Percentiles rank a stretch among this genome's conserved stretches.
Conservation (phyloP, 345 rosid species). For the Aquilaria sinensis region DNA sequence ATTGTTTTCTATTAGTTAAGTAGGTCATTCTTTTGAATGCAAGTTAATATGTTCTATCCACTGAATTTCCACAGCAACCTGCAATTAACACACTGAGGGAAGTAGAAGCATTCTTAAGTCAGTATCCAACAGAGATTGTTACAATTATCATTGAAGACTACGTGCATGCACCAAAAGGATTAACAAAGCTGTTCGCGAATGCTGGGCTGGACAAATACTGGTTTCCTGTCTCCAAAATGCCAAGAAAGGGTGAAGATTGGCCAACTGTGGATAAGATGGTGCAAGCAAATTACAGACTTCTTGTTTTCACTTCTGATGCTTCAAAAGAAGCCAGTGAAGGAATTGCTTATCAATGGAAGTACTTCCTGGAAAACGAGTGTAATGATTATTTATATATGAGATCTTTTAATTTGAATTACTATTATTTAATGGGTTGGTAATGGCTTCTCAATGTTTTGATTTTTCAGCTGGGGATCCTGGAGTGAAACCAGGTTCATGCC, state of each 20-base stretch:
- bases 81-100: slow-evolving; percentile 80
- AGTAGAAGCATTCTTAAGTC: slow-evolving; percentile 80
- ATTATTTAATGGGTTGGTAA: slow-evolving; percentile 2
- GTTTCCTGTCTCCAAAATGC: slow-evolving; percentile 94
- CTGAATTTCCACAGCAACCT: slow-evolving; percentile 62
- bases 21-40: neutral
- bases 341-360: slow-evolving; percentile 94
- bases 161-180: slow-evolving; percentile 84
- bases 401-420: neutral
- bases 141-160: slow-evolving; percentile 93
- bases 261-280: slow-evolving; percentile 90
- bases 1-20: slow-evolving; percentile 13
- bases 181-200: slow-evolving; percentile 53
- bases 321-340: slow-evolving; percentile 98
- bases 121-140: slow-evolving; percentile 75
- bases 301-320: slow-evolving; percentile 89
- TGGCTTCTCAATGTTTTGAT: slow-evolving; percentile 11
- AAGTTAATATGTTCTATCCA: slow-evolving; percentile 2
- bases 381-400: slow-evolving; percentile 16
- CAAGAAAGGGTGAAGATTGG: slow-evolving; percentile 92
- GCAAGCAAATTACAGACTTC: slow-evolving; percentile 68
- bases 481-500: slow-evolving; percentile 77
- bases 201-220: slow-evolving; percentile 84
- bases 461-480: slow-evolving; percentile 97
- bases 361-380: slow-evolving; percentile 87